phyloP scores from a whole-genome alignment of 352 stramenopile species.

The Phytophthora uliginosa region DNA sequence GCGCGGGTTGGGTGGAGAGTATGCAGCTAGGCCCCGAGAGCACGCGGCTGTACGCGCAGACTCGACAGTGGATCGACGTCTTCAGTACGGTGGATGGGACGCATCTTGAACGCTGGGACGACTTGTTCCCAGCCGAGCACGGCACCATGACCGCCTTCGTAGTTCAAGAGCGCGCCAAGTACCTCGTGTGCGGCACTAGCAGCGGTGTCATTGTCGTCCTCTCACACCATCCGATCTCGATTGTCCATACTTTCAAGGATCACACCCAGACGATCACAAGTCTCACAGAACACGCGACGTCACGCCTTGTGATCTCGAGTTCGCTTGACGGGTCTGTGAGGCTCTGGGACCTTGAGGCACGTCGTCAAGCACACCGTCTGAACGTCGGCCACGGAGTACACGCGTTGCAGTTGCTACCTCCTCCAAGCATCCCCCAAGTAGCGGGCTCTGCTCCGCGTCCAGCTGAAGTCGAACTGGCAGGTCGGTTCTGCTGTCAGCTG shows the following conservation, averaged over 20 bases:
- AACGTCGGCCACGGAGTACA: slow-evolving; percentile 60
- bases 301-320: slow-evolving; percentile 69
- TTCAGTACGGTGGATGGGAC: slow-evolving; percentile 59
- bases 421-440: slow-evolving; percentile 9
- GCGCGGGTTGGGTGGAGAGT: slow-evolving; percentile 53
- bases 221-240: slow-evolving; percentile 62
- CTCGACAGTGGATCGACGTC: slow-evolving; percentile 59
- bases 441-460: not conserved
- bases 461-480: slow-evolving; percentile 36
- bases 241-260: slow-evolving; percentile 78
- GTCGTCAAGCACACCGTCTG: slow-evolving; percentile 69
- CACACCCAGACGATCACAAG: slow-evolving; percentile 70
- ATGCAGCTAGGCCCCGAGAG: slow-evolving; percentile 58
- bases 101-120: slow-evolving; percentile 60
- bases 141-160: slow-evolving; percentile 75
- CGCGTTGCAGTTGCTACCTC: slow-evolving; percentile 53
- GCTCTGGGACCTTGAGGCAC: slow-evolving; percentile 75
- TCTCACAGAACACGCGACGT: slow-evolving; percentile 59
- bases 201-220: slow-evolving; percentile 67
- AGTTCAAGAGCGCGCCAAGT: slow-evolving; percentile 74
- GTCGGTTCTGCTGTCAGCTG: slow-evolving; percentile 70
- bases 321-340: slow-evolving; percentile 77
- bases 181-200: slow-evolving; percentile 70
- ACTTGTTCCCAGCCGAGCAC: slow-evolving; percentile 61
- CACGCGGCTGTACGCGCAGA: slow-evolving; percentile 60